Evolutionary conservation across 371 early-diverging fungal genomes (phyloP).

Genomic region (Mortierella polycephala): DNA sequence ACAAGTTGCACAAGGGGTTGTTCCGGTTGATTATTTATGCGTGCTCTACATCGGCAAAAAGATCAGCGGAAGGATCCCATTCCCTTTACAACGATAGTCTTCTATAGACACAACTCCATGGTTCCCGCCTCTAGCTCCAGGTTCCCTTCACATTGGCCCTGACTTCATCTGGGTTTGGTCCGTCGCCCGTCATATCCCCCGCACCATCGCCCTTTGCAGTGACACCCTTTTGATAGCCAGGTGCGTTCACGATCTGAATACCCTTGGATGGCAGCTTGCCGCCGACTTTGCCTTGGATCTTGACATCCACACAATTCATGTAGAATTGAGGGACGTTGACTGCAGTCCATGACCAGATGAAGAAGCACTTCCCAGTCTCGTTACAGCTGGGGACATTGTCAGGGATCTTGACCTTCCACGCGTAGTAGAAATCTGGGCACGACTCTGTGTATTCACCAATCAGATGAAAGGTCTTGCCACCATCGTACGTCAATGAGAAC

Average conservation of each 20-base stretch:
- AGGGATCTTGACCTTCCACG: conserved; percentile 65
- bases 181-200: conserved; percentile 25
- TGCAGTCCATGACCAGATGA: conserved; percentile 78
- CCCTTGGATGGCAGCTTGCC: conserved; percentile 6
- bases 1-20: too few relatives aligned
- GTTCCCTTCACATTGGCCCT: not conserved
- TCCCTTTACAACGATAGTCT: not conserved
- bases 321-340: conserved; percentile 75
- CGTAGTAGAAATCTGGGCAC: conserved; percentile 57
- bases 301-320: conserved; percentile 76
- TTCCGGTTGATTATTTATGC: too few relatives aligned
- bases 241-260: conserved; percentile 25
- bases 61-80: not conserved
- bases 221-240: not conserved
- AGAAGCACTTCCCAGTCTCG: conserved; percentile 43
- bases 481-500: conserved; percentile 71
- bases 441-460: conserved; percentile 53
- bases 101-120: too few relatives aligned
- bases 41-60: too few relatives aligned
- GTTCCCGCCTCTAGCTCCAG: not conserved
- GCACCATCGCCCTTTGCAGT: conserved; percentile 18
- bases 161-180: conserved; percentile 15
- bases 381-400: conserved; percentile 58
- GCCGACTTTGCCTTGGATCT: conserved; percentile 48
- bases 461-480: conserved; percentile 68